phyloP scores from a whole-genome alignment of 805 yeast genomes.

The Nakazawaea siamensis region DNA sequence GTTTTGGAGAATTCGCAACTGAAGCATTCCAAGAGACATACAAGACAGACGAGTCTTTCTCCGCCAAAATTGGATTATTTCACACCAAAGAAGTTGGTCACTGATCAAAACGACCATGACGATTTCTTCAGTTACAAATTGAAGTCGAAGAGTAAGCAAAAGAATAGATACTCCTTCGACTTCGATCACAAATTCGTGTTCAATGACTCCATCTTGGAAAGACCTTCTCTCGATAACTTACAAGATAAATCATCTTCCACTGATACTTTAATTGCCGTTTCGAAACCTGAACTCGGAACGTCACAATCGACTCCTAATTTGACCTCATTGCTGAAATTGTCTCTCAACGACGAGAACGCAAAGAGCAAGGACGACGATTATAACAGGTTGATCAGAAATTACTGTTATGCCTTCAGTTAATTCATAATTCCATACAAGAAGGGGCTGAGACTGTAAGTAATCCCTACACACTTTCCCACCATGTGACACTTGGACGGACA shows the following conservation, averaged over 20 bases:
- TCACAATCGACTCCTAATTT: background rate
- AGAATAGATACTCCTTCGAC: constrained; percentile 12
- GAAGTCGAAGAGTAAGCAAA: constrained; percentile 1
- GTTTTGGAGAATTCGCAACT: constrained; percentile 17
- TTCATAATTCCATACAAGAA: no score
- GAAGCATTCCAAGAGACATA: background rate
- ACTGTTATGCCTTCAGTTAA: constrained; percentile 10
- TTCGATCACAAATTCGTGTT: constrained; percentile 9
- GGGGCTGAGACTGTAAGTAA: no score
- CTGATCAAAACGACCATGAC: constrained; percentile 4
- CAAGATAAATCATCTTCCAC: background rate
- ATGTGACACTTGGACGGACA: no score
- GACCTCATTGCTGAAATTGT: constrained; percentile 1
- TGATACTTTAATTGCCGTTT: background rate
- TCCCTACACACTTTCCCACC: no score
- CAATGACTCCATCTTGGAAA: constrained; percentile 11
- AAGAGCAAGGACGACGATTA: constrained; percentile 7
- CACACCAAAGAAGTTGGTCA: background rate
- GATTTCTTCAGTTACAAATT: constrained; percentile 8
- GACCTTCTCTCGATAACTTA: constrained; percentile 1
- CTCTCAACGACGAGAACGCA: background rate
- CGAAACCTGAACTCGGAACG: background rate
- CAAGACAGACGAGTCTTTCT: background rate
- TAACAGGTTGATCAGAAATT: constrained; percentile 9
- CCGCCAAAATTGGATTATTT: constrained; percentile 8